Evolutionary conservation across 2,329 filamentous ascomycete genomes (phyloP), one percentile per base, ranked within the genome.

Genomic region (Grosmannia clavigera): DNA sequence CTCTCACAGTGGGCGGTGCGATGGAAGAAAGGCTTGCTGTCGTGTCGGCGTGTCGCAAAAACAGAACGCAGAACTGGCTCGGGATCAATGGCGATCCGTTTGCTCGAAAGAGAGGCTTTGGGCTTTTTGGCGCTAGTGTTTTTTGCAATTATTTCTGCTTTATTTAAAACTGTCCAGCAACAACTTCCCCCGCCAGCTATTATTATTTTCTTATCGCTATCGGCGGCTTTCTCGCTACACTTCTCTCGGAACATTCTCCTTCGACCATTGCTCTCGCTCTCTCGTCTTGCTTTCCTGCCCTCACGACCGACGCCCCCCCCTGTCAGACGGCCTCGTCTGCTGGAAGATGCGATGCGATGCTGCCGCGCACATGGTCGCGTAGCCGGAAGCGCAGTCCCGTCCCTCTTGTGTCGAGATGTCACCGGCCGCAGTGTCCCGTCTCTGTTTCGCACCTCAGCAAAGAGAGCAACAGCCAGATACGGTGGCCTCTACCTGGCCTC

Each of bases 321-420:
- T 25, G 22, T 27, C 56, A 58, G 46, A 51, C 46, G 33, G 48
- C 29, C 43, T 19, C 19, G 57, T 58, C 48, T 52, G 48, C 57
- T 60, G 68, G 64, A 64, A 48, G 58, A 65, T 65, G 63, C 60
- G 48, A 65, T 65, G 63, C 61, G 22, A 60, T 58, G 48, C 57
- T 58, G 59, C 50, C 57, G 59, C 27, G 40, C 57, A 50, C 51
- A 62, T 55, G 57, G 61, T 57, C 60, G 46, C 46, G 22, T 59
- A 43, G 58, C 58, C 31, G 33, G 55, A 52, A 56, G n/a, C 35
- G 33, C 61, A 59, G 60, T 40, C 25, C 58, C 31, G 57, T 43
- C 27, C 35, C 29, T 57, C 10, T 11, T n/a, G 35, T 25, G 27
- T 31, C 40, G 43, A 22, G 3, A 48, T 3, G 31, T 27, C 25